Evolutionary conservation across 2,329 filamentous ascomycete genomes (phyloP).

Genomic region (Alternaria triticina): DNA sequence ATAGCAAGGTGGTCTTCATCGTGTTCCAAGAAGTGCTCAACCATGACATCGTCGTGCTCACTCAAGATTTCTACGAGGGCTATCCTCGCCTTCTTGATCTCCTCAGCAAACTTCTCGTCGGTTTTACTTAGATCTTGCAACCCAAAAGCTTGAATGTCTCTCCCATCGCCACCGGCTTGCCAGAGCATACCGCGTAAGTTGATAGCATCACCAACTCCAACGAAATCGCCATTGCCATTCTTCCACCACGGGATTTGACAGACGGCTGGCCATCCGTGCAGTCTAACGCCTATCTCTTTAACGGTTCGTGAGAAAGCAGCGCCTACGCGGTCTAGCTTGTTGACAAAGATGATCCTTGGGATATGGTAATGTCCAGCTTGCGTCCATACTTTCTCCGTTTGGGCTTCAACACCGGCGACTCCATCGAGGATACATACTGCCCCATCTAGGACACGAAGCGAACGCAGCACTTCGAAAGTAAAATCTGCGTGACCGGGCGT

Average conservation of each 20-base stretch:
- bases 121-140: slow-evolving; percentile 60
- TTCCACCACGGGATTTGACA: slow-evolving; percentile 97
- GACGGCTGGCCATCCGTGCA: slow-evolving; percentile 85
- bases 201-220: slow-evolving; percentile 84
- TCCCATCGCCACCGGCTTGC: slow-evolving; percentile 70
- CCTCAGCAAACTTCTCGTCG: slow-evolving; percentile 62
- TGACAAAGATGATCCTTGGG: slow-evolving; percentile 80
- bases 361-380: slow-evolving; percentile 87
- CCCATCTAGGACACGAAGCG: slow-evolving; percentile 84
- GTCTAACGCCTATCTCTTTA: slow-evolving; percentile 78
- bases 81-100: slow-evolving; percentile 76
- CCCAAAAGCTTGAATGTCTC: slow-evolving; percentile 62
- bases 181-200: slow-evolving; percentile 78
- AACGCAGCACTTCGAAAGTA: slow-evolving; percentile 93
- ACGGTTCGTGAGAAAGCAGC: slow-evolving; percentile 84
- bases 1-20: slow-evolving; percentile 76
- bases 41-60: slow-evolving; percentile 84
- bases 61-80: slow-evolving; percentile 83
- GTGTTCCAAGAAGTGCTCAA: slow-evolving; percentile 81
- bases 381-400: slow-evolving; percentile 95
- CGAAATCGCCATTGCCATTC: slow-evolving; percentile 72
- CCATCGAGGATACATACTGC: slow-evolving; percentile 93
- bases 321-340: slow-evolving; percentile 84
- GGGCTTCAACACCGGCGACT: slow-evolving; percentile 92
- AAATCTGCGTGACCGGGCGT: slow-evolving; percentile 98